Conservation (phyloP, 2,329 filamentous ascomycete genomes). For the Colletotrichum tamarilloi region DNA sequence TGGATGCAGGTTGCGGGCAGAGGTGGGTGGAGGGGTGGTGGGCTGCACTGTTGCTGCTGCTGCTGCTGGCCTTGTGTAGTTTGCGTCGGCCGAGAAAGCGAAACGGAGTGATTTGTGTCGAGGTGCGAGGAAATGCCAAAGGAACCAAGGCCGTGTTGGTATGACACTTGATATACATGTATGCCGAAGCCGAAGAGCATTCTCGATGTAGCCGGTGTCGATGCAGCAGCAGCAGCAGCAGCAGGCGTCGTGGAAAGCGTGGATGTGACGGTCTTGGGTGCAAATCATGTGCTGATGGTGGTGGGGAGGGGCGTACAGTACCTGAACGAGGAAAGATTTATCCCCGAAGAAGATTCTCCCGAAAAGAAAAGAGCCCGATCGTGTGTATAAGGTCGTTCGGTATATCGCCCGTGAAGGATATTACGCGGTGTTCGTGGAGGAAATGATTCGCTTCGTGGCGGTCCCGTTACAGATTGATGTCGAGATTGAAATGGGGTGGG, state of each 20-base stretch:
- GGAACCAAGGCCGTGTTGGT: too few species aligned
- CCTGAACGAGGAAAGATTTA: conserved; percentile 18
- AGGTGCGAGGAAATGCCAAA: neutral
- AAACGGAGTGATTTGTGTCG: neutral
- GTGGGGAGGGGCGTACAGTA: conserved; percentile 9
- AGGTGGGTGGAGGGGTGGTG: neutral
- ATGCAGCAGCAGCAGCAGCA: neutral
- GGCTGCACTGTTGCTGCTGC: conserved; percentile 6
- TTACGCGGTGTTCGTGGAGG: conserved; percentile 25
- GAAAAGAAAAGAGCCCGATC: neutral
- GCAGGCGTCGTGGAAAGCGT: neutral
- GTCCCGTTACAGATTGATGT: conserved; percentile 33
- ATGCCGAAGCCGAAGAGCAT: neutral
- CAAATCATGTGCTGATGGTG: neutral
- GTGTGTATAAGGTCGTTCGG: conserved; percentile 3
- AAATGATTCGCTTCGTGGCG: conserved; percentile 28
- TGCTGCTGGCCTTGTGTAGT: neutral
- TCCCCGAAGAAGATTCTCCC: conserved; percentile 8
- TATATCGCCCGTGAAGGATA: conserved; percentile 10
- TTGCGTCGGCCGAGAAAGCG: neutral
- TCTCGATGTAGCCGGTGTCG: neutral
- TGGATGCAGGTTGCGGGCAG: conserved; percentile 24
- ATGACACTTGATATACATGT: neutral
- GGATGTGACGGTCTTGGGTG: conserved; percentile 1
- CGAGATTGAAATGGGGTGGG: conserved; percentile 39